A percentile compares a stretch with the other conserved stretches of the same genome.
Conservation (phyloP, 495 filamentous ascomycete genomes). For the Polyplosphaeria fusca region DNA sequence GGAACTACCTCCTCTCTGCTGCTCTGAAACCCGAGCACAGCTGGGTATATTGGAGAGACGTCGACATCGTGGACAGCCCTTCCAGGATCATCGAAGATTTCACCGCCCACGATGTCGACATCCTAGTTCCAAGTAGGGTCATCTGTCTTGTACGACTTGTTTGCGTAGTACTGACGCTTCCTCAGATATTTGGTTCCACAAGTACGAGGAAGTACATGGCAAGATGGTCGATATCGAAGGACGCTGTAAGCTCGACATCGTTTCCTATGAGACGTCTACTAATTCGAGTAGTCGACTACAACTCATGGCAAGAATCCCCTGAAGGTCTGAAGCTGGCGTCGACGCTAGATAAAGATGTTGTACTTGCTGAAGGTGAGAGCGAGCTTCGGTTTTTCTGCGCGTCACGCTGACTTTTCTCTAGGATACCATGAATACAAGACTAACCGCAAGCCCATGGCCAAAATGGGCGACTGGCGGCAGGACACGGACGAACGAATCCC, state of each 20-base stretch:
- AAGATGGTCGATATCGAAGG: slow-evolving; percentile 84
- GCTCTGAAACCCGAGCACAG: slow-evolving; percentile 89
- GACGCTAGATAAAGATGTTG: slow-evolving; percentile 69
- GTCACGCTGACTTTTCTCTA: slow-evolving; percentile 41
- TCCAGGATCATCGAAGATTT: slow-evolving; percentile 88
- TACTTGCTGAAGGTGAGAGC: slow-evolving; percentile 78
- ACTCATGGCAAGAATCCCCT: slow-evolving; percentile 95
- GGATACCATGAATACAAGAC: slow-evolving; percentile 92
- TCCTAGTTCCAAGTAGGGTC: slow-evolving; percentile 87
- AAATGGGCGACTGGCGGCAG: slow-evolving; percentile 85
- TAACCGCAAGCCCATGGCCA: slow-evolving; percentile 78
- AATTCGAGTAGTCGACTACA: slow-evolving; percentile 77
- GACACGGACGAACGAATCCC: slow-evolving; percentile 87
- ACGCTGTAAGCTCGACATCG: slow-evolving; percentile 62
- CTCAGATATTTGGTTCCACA: slow-evolving; percentile 97
- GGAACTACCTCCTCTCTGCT: slow-evolving; percentile 85
- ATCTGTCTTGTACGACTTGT: background rate
- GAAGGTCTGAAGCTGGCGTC: slow-evolving; percentile 70
- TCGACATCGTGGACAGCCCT: slow-evolving; percentile 91
- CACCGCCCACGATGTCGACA: slow-evolving; percentile 85
- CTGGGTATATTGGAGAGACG: slow-evolving; percentile 99
- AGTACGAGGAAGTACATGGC: slow-evolving; percentile 58
- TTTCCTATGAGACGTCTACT: background rate
- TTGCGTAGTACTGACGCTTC: slow-evolving; percentile 34
- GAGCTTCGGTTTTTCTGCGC: no score